Evolutionary conservation across 2,329 filamentous ascomycete species (phyloP).

Genomic region (Pestalotiopsis sp.): DNA sequence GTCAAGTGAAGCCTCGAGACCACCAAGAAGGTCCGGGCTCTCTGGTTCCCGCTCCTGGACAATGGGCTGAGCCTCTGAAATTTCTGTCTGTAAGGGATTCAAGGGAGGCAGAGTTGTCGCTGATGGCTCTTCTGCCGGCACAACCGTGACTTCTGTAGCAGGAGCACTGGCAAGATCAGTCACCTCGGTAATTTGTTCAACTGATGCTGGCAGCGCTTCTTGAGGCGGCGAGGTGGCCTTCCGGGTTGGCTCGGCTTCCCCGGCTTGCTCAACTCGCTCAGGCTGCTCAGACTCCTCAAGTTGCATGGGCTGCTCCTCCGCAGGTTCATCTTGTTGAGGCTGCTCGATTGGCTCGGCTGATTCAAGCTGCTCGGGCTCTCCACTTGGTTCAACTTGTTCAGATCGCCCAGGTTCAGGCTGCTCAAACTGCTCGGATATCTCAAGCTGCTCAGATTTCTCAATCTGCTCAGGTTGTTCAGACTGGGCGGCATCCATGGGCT

Average conservation of each 20-base stretch:
- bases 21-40: conserved; percentile 47
- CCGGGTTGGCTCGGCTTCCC: background rate
- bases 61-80: conserved; percentile 19
- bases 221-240: background rate
- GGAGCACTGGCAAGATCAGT: background rate
- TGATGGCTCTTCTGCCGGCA: background rate
- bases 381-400: background rate
- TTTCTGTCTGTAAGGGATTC: conserved; percentile 18
- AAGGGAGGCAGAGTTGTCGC: conserved; percentile 2
- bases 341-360: background rate
- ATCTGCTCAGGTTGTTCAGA: background rate
- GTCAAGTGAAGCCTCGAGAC: conserved; percentile 47
- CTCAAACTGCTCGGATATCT: background rate
- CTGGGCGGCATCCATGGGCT: background rate
- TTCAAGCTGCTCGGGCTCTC: background rate
- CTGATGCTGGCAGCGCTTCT: background rate
- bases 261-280: background rate
- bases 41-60: conserved; percentile 35
- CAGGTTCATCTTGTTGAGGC: background rate
- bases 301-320: background rate
- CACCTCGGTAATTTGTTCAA: background rate
- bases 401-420: background rate
- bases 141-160: background rate
- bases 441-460: background rate
- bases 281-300: background rate